Conservation (phyloP, 768 basidiomycete species). For the Dioszegia aurantiaca region DNA sequence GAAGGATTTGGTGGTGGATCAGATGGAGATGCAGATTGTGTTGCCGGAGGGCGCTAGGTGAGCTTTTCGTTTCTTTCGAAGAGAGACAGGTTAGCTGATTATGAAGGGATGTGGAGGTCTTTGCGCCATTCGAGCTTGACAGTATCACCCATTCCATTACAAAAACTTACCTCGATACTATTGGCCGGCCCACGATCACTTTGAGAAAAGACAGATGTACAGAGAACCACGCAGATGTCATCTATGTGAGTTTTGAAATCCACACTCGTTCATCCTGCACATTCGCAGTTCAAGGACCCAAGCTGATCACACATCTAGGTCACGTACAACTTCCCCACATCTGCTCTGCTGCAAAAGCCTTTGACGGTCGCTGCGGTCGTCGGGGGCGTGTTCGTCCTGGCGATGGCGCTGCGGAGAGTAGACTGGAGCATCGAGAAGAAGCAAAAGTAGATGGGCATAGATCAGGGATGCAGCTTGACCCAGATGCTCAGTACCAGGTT, state of each 20-base stretch:
- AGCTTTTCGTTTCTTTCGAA: conserved; percentile 50
- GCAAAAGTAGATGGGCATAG: not conserved
- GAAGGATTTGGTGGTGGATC: conserved; percentile 73
- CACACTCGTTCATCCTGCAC: too few species aligned
- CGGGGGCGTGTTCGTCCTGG: conserved; percentile 47
- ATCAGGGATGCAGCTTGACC: conserved; percentile 3
- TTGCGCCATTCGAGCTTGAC: conserved; percentile 72
- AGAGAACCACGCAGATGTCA: conserved; percentile 70
- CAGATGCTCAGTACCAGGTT: not conserved
- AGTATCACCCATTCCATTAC: conserved; percentile 65
- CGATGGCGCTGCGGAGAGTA: conserved; percentile 56
- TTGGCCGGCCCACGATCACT: conserved; percentile 74
- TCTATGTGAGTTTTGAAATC: conserved; percentile 74
- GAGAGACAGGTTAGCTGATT: not conserved
- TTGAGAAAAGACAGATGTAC: conserved; percentile 73
- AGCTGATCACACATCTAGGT: conserved; percentile 61
- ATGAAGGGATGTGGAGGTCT: conserved; percentile 70
- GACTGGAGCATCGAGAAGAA: conserved; percentile 56
- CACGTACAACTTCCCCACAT: conserved; percentile 75
- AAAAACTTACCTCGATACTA: conserved; percentile 85
- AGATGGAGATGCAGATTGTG: conserved; percentile 73
- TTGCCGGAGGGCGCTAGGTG: conserved; percentile 94
- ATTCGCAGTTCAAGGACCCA: not conserved
- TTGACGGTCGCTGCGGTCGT: conserved; percentile 64
- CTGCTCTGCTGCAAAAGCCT: conserved; percentile 84